phyloP scores from a whole-genome alignment of 305 asterid genomes.

The Withania somnifera region DNA sequence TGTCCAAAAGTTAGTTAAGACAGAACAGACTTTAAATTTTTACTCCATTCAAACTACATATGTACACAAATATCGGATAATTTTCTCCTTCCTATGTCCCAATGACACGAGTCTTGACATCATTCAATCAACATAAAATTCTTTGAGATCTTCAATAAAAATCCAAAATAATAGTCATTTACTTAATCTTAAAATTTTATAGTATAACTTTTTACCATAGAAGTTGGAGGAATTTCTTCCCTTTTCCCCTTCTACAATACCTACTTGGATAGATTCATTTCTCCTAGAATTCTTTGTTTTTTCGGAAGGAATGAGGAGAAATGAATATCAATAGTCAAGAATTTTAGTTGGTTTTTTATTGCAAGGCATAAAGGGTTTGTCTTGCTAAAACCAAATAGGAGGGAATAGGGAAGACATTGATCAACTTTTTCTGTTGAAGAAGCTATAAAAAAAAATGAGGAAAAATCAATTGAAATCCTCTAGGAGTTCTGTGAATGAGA shows the following conservation, averaged over 20 bases:
- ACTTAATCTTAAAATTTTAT: neutral
- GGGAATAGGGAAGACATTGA: conserved; percentile 27
- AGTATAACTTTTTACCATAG: neutral
- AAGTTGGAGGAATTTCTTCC: conserved; percentile 5
- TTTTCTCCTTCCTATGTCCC: neutral
- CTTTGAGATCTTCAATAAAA: conserved; percentile 1
- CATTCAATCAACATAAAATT: neutral
- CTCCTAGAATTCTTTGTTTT: neutral
- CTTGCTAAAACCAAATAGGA: neutral
- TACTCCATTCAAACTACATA: neutral
- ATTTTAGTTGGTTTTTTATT: neutral
- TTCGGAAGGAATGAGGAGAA: neutral
- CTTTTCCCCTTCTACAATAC: conserved; percentile 17
- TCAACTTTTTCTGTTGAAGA: conserved; percentile 37
- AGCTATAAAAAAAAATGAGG: conserved; percentile 28
- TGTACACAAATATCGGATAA: neutral
- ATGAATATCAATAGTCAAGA: neutral
- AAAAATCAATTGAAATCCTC: conserved; percentile 40
- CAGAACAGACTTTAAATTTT: neutral
- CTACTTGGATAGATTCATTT: neutral
- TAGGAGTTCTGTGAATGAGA: conserved; percentile 34
- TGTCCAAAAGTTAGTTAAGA: conserved; percentile 5
- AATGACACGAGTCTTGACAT: too few relatives aligned
- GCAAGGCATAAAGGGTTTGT: neutral
- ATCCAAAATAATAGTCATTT: neutral